Conservation (phyloP, 1,284 basidiomycete species). For the Rhodotorula sp. region DNA sequence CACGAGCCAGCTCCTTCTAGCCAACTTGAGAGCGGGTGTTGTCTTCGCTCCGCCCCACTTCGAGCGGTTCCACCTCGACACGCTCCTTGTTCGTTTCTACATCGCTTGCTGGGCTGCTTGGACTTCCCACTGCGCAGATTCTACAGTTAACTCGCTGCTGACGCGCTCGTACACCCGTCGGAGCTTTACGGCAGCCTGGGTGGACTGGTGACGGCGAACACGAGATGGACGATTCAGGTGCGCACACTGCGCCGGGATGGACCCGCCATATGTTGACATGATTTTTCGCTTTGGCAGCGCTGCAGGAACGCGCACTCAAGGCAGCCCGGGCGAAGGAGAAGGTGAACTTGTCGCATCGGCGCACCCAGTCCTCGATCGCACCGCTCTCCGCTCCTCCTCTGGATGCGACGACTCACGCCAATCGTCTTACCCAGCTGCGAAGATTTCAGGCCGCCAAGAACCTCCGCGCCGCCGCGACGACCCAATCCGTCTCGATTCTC, state of each 20-base stretch:
- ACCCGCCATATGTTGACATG: too few species aligned
- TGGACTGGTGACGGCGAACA: not conserved
- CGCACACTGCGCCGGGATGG: not conserved
- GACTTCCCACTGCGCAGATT: too few species aligned
- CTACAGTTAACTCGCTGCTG: too few species aligned
- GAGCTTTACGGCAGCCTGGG: too few species aligned
- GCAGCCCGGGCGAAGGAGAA: slow-evolving; percentile 42
- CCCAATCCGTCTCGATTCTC: not conserved
- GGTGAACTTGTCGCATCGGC: slow-evolving; percentile 24
- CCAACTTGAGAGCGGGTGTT: not conserved
- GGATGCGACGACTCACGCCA: slow-evolving; percentile 12
- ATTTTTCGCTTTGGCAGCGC: not conserved
- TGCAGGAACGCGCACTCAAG: slow-evolving; percentile 39
- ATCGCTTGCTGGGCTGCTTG: too few species aligned
- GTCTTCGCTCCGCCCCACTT: not conserved
- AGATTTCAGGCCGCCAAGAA: slow-evolving; percentile 42
- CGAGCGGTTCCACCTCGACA: not conserved
- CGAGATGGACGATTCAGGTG: slow-evolving; percentile 1
- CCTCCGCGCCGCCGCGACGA: not conserved
- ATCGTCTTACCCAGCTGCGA: slow-evolving; percentile 33
- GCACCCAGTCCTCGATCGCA: not conserved
- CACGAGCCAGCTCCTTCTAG: too few species aligned
- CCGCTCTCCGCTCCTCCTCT: not conserved
- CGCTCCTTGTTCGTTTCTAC: too few species aligned
- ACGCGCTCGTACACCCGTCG: too few species aligned